Evolutionary conservation across 768 basidiomycete species (phyloP), one percentile per base, ranked within the genome.

Genomic region (Phanerochaete carnosa): DNA sequence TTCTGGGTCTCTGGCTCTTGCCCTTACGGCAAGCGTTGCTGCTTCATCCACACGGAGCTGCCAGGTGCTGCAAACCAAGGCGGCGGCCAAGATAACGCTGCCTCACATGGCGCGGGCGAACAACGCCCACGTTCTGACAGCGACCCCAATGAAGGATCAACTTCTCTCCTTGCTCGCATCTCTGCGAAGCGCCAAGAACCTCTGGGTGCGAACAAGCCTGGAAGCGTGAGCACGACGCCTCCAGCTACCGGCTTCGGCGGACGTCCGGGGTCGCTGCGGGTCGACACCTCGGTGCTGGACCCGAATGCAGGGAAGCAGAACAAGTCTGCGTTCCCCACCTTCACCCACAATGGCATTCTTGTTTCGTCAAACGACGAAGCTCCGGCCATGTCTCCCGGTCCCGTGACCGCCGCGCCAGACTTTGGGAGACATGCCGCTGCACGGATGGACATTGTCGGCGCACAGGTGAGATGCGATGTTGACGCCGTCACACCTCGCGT

Each of bases 1-100:
- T 95, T 95, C 79, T 95, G 93, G 91, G 89, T 94, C 13, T 94
- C 92, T 50, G 93, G 93, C 28, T 92, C 93, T 19, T 95, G 93
- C 70, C 93, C 93, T 0, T 95, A 95, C 65, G 93, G 94, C 56
- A 94, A 94, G 74, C 78, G 93, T 59, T 95, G 93, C 74, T 95
- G 93, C 77, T 95, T 95, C 81, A 94, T 95, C 67, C 93, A 95
- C 69, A 94, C 93, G 1, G 92, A 91, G 68, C 79, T 92, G 47
- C 90, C 92, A 19, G 78, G 80, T 47, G 78, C 83, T n/a, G 87
- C 83, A 28, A 19, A 19, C 25, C 76, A 79, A 22, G 76, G 83
- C 58, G 82, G 82, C 50, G 15, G 39, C 39, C 78, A 82, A 35
- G 81, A 79, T 33, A 79, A 33, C 51, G 33, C 19, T n/a, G 78